phyloP scores from a whole-genome alignment of 2,329 filamentous ascomycete species.

The Venturia pyrina region DNA sequence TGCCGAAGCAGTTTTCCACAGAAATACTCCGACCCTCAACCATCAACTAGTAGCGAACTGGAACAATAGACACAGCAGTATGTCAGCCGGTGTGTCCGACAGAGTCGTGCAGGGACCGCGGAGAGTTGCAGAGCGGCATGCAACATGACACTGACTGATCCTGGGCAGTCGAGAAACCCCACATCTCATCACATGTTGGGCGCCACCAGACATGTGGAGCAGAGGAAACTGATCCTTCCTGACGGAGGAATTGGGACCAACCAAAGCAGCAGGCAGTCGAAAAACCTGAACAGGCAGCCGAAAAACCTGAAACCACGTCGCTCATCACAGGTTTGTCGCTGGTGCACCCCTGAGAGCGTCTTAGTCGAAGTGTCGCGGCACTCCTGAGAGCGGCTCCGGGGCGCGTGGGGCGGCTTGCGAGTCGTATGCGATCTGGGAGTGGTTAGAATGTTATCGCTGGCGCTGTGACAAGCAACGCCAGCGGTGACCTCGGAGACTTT shows the following conservation, averaged over 20 bases:
- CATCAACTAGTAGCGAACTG: not conserved
- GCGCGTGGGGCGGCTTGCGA: not conserved
- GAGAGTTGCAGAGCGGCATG: not conserved
- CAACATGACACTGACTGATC: not conserved
- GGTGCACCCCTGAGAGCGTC: not conserved
- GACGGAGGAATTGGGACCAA: not conserved
- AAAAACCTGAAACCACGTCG: not conserved
- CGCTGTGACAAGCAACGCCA: constrained; percentile 2
- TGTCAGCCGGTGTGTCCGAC: not conserved
- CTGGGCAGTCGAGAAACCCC: not conserved
- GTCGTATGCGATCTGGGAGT: not conserved
- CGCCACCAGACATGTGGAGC: not conserved
- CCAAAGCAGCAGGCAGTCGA: not conserved
- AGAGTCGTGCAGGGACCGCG: not conserved
- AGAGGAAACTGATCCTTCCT: not conserved
- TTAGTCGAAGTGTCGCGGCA: not conserved
- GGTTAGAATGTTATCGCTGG: not conserved
- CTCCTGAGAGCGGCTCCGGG: too few species aligned
- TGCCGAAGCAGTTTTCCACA: not conserved
- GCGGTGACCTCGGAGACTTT: constrained; percentile 1
- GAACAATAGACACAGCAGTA: not conserved
- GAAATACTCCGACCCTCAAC: not conserved
- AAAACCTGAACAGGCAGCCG: not conserved
- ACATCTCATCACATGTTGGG: constrained; percentile 3
- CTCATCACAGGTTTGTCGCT: not conserved